Base-by-base conservation (phyloP, 2,329 filamentous ascomycete species). In the Aspergillus oerlinghausenensis region DNA sequence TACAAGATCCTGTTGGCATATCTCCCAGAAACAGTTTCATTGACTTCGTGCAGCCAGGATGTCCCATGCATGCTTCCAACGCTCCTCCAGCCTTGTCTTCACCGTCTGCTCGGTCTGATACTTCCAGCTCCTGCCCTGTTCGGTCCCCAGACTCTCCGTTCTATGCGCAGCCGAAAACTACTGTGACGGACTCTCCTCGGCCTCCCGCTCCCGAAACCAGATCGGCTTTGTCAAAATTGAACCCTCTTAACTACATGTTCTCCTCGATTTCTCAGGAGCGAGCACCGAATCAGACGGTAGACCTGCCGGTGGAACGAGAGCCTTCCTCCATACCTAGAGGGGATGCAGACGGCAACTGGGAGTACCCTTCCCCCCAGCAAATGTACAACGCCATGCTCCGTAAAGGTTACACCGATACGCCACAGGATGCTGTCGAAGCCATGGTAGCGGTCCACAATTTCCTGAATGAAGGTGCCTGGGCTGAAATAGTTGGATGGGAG, bases 361-460 rank as follows among this genome's bases (percentile, higher is more conserved):
- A 97, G 75, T 99, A 99, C 71, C 94, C 94, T 0, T 97, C 92
- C 0, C 93, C 94, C 0, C 94, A 99, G 78, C 94, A 99, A 76
- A 99, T 99, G 94, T 99, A 97, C 81, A 97, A 99, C 70, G 94
- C 94, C 7, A 88, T 99, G 77, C 79, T 97, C 60, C 88, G 94
- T 62, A 99, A 99, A 76, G 94, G 94, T 57, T 94, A 97, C 75
- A 92, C 89, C 0, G 92, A 97, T 72, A 97, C 94, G 0, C 92
- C 96, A 55, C 84, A 91, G 54, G 94, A 93, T 21, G 92, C 92
- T 3, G 92, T 99, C 14, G 92, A 97, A 75, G 87, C 88, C 69
- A 99, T 99, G 94, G 94, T 99, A 5, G 89, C 91, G 0, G 91
- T 97, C 10, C 94, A 99, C 80, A 99, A 99, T 76, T 97, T 97